These are phyloP conservation scores for Globisporangium okanoganense DNA, from an alignment of 352 stramenopile species.

Conservation along the genomic window DNA sequence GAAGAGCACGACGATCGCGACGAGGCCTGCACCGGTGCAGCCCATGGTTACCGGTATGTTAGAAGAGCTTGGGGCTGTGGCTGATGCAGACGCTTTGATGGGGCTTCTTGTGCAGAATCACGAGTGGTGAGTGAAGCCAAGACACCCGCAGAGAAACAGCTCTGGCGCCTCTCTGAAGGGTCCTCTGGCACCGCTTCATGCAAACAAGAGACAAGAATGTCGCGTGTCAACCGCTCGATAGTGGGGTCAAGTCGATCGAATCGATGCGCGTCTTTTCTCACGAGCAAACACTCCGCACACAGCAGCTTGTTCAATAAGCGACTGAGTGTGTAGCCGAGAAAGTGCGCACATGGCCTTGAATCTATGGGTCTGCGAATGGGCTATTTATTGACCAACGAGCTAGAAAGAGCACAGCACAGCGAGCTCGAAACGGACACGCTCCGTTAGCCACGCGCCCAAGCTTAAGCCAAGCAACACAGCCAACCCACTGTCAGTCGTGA, in stretches of 20 bases:
- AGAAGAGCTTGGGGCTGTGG: not conserved
- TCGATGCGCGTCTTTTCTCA: not conserved
- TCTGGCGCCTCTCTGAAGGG: not conserved
- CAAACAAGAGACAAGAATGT: not conserved
- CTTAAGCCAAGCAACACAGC: not conserved
- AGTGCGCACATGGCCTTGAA: not conserved
- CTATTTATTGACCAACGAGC: constrained; percentile 7
- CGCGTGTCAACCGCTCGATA: not conserved
- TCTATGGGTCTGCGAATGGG: not conserved
- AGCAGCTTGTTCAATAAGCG: not conserved
- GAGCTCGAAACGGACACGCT: not conserved
- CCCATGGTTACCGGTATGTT: constrained; percentile 23
- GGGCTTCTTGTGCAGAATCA: not conserved
- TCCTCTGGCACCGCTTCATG: not conserved
- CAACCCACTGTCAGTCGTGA: not conserved
- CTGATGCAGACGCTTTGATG: not conserved
- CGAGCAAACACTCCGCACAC: not conserved
- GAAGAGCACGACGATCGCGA: constrained; percentile 58
- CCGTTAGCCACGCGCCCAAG: not conserved
- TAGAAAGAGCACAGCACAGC: not conserved
- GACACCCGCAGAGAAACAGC: not conserved
- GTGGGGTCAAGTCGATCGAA: not conserved
- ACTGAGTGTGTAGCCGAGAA: not conserved
- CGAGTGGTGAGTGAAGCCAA: not conserved
- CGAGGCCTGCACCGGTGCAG: constrained; percentile 45